Evolutionary conservation across 495 filamentous ascomycete genomes (phyloP).

Genomic region (Penicillium antarcticum): DNA sequence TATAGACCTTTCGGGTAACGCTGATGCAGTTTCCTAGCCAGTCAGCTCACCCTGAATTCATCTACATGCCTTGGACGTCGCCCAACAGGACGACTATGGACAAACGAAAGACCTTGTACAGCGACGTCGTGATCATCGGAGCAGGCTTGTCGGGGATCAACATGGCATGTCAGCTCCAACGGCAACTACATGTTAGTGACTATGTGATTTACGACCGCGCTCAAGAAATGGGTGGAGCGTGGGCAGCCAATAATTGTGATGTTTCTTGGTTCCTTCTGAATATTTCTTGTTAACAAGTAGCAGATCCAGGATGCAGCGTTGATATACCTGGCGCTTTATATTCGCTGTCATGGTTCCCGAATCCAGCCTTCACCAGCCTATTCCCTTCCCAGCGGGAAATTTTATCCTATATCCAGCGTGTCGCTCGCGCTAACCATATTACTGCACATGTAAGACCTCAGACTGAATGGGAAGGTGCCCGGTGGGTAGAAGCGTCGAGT

Average conservation of each 20-base stretch:
- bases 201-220: conserved; percentile 26
- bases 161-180: conserved; percentile 23
- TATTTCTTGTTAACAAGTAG: background rate
- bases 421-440: conserved; percentile 2
- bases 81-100: background rate
- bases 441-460: background rate
- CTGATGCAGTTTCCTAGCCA: no score
- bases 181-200: conserved; percentile 16
- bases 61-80: background rate
- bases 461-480: conserved; percentile 6
- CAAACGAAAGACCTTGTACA: conserved; percentile 1
- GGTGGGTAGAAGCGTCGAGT: conserved; percentile 4
- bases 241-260: conserved; percentile 25
- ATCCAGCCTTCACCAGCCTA: conserved; percentile 19
- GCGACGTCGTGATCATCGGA: conserved; percentile 25
- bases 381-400: conserved; percentile 21
- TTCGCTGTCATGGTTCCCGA: conserved; percentile 26
- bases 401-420: conserved; percentile 1
- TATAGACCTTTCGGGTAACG: no score
- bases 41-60: no score
- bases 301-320: conserved; percentile 26
- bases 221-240: conserved; percentile 22
- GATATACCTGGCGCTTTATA: conserved; percentile 27
- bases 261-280: background rate
- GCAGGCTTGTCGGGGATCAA: conserved; percentile 25